Percentiles rank a stretch among this genome's conserved stretches.
These are phyloP conservation scores for Niveomyces coronatus DNA, from an alignment of 2,329 filamentous ascomycete species.

Conservation along the genomic window DNA sequence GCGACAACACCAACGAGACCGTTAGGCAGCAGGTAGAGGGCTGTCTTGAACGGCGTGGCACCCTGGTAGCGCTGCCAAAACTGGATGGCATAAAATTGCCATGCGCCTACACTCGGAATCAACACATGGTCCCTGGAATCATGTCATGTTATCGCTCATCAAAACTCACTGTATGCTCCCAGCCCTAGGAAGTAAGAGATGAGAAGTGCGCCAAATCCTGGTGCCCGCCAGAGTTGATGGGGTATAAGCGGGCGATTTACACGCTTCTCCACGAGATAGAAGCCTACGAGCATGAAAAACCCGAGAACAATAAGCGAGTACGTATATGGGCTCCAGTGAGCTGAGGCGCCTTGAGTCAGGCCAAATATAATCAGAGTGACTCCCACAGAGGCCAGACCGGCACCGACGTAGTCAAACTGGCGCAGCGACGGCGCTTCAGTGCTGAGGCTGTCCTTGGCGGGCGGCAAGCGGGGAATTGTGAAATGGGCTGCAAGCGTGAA, in stretches of 20 bases:
- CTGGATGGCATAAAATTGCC: conserved; percentile 28
- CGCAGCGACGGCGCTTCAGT: conserved; percentile 3
- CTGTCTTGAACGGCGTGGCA: conserved; percentile 27
- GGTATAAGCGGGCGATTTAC: conserved; percentile 7
- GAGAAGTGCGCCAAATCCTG: conserved; percentile 4
- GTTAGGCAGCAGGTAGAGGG: conserved; percentile 34
- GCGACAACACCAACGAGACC: conserved; percentile 33
- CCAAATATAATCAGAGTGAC: conserved; percentile 7
- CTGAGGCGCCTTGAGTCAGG: conserved; percentile 6
- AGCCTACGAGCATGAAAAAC: conserved; percentile 4
- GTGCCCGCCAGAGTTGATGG: background rate
- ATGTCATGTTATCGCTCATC: background rate
- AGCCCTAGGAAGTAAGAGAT: conserved; percentile 4
- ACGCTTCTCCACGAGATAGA: background rate
- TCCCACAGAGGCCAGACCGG: conserved; percentile 5
- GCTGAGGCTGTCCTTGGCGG: conserved; percentile 4
- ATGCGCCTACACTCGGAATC: conserved; percentile 14
- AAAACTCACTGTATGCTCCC: conserved; percentile 4
- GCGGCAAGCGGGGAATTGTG: conserved; percentile 6
- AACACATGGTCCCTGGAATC: too few species aligned
- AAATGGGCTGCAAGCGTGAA: conserved; percentile 3
- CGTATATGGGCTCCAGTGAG: conserved; percentile 7
- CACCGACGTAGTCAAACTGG: conserved; percentile 8
- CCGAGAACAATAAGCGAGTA: conserved; percentile 8
- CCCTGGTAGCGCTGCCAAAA: conserved; percentile 28